These are phyloP conservation scores for Erucastrum elatum DNA, from an alignment of 345 rosid species.

Conservation along the genomic window DNA sequence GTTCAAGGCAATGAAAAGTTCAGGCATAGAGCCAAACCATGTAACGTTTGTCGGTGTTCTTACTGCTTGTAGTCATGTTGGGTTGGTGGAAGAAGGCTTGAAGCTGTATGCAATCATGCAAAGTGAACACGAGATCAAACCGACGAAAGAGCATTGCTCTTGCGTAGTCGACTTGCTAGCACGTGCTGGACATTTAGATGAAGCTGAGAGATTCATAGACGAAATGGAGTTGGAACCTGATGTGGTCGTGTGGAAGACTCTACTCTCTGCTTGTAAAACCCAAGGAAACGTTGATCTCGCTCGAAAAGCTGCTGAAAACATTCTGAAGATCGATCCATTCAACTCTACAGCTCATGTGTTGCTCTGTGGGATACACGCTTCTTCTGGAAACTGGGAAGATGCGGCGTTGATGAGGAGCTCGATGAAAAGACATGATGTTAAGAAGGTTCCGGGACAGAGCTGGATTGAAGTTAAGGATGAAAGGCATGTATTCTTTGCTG, in stretches of 20 bases:
- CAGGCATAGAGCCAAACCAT: slow-evolving; percentile 55
- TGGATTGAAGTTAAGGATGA: slow-evolving; percentile 61
- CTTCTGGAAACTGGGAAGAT: slow-evolving; percentile 59
- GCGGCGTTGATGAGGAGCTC: slow-evolving; percentile 54
- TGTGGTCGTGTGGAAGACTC: slow-evolving; percentile 65
- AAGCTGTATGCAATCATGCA: slow-evolving; percentile 53
- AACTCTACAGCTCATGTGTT: slow-evolving; percentile 66
- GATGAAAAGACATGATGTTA: slow-evolving; percentile 58
- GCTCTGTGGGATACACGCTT: slow-evolving; percentile 62
- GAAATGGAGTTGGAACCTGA: slow-evolving; percentile 58
- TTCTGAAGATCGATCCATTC: slow-evolving; percentile 59
- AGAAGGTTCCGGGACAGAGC: slow-evolving; percentile 77
- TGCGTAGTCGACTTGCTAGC: slow-evolving; percentile 78
- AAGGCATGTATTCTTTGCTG: slow-evolving; percentile 62
- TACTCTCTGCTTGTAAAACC: slow-evolving; percentile 73
- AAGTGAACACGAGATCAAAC: slow-evolving; percentile 47
- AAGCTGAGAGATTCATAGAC: slow-evolving; percentile 61
- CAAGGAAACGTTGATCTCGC: slow-evolving; percentile 62
- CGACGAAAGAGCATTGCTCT: slow-evolving; percentile 66
- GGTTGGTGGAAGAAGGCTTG: slow-evolving; percentile 69
- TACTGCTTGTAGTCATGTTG: slow-evolving; percentile 77
- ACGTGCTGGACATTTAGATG: slow-evolving; percentile 67
- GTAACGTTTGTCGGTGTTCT: slow-evolving; percentile 63
- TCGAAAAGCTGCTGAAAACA: slow-evolving; percentile 58
- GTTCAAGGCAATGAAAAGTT: slow-evolving; percentile 55